Base-by-base conservation (phyloP, 352 stramenopile species). In the Globisporangium irregulare region DNA sequence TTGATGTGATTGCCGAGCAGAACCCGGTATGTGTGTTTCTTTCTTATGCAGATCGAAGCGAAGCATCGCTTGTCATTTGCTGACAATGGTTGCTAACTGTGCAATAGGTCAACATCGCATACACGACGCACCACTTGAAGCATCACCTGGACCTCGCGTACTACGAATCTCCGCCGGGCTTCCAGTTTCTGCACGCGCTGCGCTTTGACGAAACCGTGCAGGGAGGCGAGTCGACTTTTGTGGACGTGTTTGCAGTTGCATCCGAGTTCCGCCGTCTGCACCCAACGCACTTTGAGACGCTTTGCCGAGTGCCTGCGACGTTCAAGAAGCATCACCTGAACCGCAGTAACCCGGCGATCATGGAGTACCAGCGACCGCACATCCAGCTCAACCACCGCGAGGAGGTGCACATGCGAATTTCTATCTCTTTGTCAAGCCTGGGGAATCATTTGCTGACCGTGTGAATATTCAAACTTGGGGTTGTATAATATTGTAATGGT, bases 71-170 rank as follows among this genome's bases (percentile, higher is more conserved):
- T 4, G 36, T 6, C 1, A 4, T 8, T 6, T 29, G 1, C n/a
- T 10, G 5, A 69, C n/a, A 50, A 55, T 27, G 18, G 9, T 8
- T 25, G 46, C 8, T 4, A 32, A 24, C 20, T 67, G 34, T 41
- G 4, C 27, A 14, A 3, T 53, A 95, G 88, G 82, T 98, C 12
- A 99, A 99, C 73, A 97, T 98, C 53, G 96, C 96, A 22, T 99
- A 98, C 77, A 98, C 95, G 43, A 92, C 84, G 9, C 70, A 90
- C 41, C 82, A 84, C 27, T 73, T 99, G 34, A 92, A 94, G 70
- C 94, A 92, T 59, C 96, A 99, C 77, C 80, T 98, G 74, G 96
- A 99, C 74, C 78, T 99, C 64, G 89, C 91, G 6, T 99, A 99
- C 78, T 99, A 98, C 75, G 96, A 99, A 79, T 98, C 92, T 5